Base-by-base conservation (phyloP, 2,329 filamentous ascomycete species). In the Trichoderma sp. region DNA sequence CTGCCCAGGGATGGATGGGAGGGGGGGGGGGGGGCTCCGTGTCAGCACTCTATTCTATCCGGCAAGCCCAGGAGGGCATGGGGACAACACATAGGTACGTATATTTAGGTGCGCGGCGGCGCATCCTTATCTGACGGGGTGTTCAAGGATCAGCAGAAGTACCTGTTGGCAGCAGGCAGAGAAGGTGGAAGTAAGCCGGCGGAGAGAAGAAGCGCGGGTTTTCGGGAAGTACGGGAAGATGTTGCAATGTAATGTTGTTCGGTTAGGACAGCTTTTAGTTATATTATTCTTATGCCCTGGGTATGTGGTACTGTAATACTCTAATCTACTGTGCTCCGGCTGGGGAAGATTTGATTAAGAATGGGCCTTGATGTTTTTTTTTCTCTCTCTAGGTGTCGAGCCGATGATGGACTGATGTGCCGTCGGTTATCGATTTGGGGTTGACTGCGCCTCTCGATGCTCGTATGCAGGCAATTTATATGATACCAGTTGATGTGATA, bases 401-500 rank as follows among this genome's bases (percentile, higher is more conserved):
- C 34, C 42, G 42, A 48, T 48, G 42, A 29, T 48, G 19, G 13
- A 27, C 17, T 8, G 48, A 45, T 56, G 61, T 64, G 61, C 61
- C 50, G 50, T 64, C 61, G 61, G 50, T 45, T 42, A 64, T 64
- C 50, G 61, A 32, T 56, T 45, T 5, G 34, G 34, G 17, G 34
- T 29, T 19, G 9, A 5, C 5, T 32, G 35, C 25, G 15, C 32
- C 37, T 56, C 27, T 27, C 39, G 50, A 64, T 64, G 8, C 48
- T 64, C 61, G 35, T 52, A 64, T 64, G 61, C 61, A 64, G 27
- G 50, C 27, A 64, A 64, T 45, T 32, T 64, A 64, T 45, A 25
- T 19, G 15, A 37, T 8, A n/a, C 34, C 13, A 17, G 13, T 1
- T 45, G 22, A 22, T 22, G 42, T n/a, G n/a, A 15, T 45, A 0